A percentile compares a stretch with the other conserved stretches of the same genome.
Conservation (phyloP, 345 rosid genomes). For the Dimocarpus longan region DNA sequence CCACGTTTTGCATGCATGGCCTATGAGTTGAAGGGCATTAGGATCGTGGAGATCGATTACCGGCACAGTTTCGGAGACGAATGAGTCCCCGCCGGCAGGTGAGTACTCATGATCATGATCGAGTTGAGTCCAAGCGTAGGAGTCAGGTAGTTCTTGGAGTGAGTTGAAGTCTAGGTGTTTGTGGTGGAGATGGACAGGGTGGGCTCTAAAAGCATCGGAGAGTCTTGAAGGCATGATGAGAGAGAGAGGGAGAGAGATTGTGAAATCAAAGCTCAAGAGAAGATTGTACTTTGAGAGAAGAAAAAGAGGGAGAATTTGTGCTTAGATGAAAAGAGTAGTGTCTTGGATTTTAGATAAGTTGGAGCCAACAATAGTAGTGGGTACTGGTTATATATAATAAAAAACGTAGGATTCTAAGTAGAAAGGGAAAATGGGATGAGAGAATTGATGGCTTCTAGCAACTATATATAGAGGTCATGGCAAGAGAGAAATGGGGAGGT, state of each 20-base stretch:
- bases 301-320: background rate
- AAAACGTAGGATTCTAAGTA: background rate
- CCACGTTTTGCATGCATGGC: slow-evolving; percentile 82
- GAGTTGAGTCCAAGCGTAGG: slow-evolving; percentile 63
- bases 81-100: slow-evolving; percentile 21
- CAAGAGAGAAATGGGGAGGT: background rate
- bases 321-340: background rate
- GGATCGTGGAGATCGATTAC: slow-evolving; percentile 66
- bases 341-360: background rate
- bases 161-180: slow-evolving; percentile 59
- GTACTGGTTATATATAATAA: background rate
- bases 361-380: background rate
- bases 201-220: slow-evolving; percentile 52
- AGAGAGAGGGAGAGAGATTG: background rate
- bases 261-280: background rate
- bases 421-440: background rate
- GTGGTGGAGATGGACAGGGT: slow-evolving; percentile 56
- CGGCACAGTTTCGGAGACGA: slow-evolving; percentile 48
- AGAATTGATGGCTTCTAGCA: background rate
- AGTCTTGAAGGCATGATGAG: slow-evolving; percentile 60
- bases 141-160: slow-evolving; percentile 71
- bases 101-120: slow-evolving; percentile 29
- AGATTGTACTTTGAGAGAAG: background rate
- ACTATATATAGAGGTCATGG: slow-evolving; percentile 16
- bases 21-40: slow-evolving; percentile 46